Base-by-base conservation (phyloP, 768 basidiomycete species). In the Kwoniella bestiolae region DNA sequence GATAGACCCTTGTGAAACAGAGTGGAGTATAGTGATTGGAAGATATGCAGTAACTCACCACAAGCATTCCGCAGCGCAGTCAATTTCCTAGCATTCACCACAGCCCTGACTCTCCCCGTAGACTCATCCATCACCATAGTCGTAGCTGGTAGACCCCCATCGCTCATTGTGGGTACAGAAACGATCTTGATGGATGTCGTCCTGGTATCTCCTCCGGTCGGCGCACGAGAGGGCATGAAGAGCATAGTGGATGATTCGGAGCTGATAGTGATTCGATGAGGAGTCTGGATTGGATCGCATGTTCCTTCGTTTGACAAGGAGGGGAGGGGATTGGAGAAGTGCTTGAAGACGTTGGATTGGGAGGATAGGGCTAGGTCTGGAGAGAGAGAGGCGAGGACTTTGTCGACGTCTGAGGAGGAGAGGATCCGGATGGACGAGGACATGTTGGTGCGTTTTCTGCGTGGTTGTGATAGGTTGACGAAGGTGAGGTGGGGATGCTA, bases 31-130 rank as follows among this genome's bases (percentile, higher is more conserved):
- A n/a, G n/a, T n/a, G n/a, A n/a, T n/a, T n/a, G n/a, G n/a, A n/a
- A n/a, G n/a, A n/a, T n/a, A n/a, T n/a, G n/a, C 18, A 7, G 56
- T 4, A 21, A 78, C 83, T 63, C 74, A 89, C 91, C 90, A 67
- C 90, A 90, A 56, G 91, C 91, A 62, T 90, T 95, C 46, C 93
- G 81, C 31, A 92, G 80, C 5, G 92, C 90, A 1, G 93, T 94
- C 71, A 94, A 81, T 41, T 83, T 84, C 29, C 88, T 83, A 1
- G 92, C 89, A 74, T 94, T 94, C 21, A 95, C 81, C 34, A 94
- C 81, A 0, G 90, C 91, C 67, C 85, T 88, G n/a, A 88, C 85
- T 0, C 82, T 81, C 1, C 92, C 92, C 0, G 86, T 87, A 1
- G 65, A 71, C 67, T 91, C 90, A 73, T 94, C 88, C 9, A 95